Percentiles rank a stretch among this genome's conserved stretches.
These are phyloP conservation scores for Plantago ovata DNA, from an alignment of 257 asterid species.

Conservation along the genomic window DNA sequence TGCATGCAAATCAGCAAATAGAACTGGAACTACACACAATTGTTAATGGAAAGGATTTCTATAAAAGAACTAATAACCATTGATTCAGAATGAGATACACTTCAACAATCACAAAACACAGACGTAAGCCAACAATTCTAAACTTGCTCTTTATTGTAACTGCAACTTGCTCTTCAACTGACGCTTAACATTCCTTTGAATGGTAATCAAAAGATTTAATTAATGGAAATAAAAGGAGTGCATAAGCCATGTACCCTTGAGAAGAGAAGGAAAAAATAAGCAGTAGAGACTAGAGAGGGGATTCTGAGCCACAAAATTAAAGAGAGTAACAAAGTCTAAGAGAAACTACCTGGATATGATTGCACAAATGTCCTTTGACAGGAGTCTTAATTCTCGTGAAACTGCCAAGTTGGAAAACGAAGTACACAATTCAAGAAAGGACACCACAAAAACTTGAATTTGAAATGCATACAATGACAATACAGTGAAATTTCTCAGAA, in stretches of 20 bases:
- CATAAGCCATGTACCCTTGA: background rate
- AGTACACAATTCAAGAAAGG: constrained; percentile 18
- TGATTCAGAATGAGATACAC: background rate
- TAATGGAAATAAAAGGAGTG: background rate
- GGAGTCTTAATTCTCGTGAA: constrained; percentile 71
- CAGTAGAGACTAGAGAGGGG: background rate
- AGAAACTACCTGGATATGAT: constrained; percentile 76
- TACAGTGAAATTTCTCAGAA: background rate
- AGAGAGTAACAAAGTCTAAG: constrained; percentile 7
- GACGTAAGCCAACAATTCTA: background rate
- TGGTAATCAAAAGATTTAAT: too few species aligned
- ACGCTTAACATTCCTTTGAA: background rate
- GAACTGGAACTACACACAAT: too few species aligned
- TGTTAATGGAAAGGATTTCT: too few species aligned
- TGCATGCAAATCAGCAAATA: too few species aligned
- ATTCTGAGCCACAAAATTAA: background rate
- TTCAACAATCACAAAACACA: background rate
- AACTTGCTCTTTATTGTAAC: background rate
- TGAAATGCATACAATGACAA: constrained; percentile 17
- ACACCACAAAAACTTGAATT: constrained; percentile 14
- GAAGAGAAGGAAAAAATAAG: background rate
- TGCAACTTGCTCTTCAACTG: constrained; percentile 1
- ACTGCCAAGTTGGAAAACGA: constrained; percentile 44
- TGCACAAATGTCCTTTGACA: constrained; percentile 86
- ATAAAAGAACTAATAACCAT: too few species aligned